Evolutionary conservation across 768 basidiomycete genomes (phyloP), one percentile per base, ranked within the genome.

Genomic region (Scleroderma citrinum): DNA sequence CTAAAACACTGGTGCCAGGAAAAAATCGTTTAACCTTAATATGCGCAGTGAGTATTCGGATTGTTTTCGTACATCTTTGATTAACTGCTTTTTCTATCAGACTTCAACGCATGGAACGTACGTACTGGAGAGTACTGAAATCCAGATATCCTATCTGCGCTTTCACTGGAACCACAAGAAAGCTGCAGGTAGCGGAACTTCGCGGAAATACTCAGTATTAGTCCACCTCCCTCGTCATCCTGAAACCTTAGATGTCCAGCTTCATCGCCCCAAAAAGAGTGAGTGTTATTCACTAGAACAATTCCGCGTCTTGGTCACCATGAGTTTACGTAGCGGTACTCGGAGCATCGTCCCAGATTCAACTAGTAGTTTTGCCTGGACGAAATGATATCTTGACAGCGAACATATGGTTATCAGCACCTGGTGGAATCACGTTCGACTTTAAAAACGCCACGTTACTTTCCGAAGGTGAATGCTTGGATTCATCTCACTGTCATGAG

Each of bases 91-190:
- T 1, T n/a, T 36, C 20, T 23, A 57, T 46, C 56, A 92, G 92
- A 85, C 82, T 14, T 77, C 87, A 3, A 74, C 81, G 14, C 70
- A 74, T 40, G 94, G 93, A 11, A 73, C 76, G 1, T 90, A 85
- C 59, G 56, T 80, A 2, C 70, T 87, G 21, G 85, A 90, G 30
- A 73, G 74, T 31, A 85, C 77, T 14, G 83, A 90, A 65, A 71
- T 87, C 20, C 78, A 76, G 14, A 68, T 87, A 49, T 76, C 83
- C 3, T 76, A 74, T 26, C 71, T 93, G 14, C 69, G 76, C 40
- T 73, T 94, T 39, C 83, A 87, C 59, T 86, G 83, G 76, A 71
- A 70, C 35, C 71, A 81, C 58, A 71, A 75, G 48, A 32, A 59
- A n/a, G 56, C 62, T 23, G 43, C 57, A 7, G 47, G 56, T 32